phyloP scores from a whole-genome alignment of 2,329 filamentous ascomycete genomes.

The Clarireedia paspali region DNA sequence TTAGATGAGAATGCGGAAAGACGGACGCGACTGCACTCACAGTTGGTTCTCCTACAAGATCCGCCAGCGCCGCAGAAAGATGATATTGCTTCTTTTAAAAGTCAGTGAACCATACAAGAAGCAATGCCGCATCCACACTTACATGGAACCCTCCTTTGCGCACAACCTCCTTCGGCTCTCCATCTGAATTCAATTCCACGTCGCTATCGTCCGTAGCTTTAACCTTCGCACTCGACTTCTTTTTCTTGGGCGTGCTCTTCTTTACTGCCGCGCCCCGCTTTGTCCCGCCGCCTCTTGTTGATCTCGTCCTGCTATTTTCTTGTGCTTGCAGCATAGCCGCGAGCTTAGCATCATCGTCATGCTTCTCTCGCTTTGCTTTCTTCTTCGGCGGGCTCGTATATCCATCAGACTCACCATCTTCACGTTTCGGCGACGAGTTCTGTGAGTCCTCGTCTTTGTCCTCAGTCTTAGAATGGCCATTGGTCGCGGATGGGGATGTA shows the following conservation, averaged over 20 bases:
- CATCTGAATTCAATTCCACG: constrained; percentile 53
- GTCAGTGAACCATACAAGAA: not conserved
- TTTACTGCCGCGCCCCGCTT: constrained; percentile 45
- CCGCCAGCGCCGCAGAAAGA: constrained; percentile 61
- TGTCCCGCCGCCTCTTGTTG: constrained; percentile 65
- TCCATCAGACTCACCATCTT: constrained; percentile 13
- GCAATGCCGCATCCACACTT: constrained; percentile 26
- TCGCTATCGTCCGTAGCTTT: constrained; percentile 76
- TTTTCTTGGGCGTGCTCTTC: constrained; percentile 56
- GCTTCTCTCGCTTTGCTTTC: constrained; percentile 50
- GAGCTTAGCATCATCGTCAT: constrained; percentile 77
- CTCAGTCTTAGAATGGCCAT: constrained; percentile 3
- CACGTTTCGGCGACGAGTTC: not conserved
- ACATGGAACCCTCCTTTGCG: constrained; percentile 88
- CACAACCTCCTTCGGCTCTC: constrained; percentile 49
- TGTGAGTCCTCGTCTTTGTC: constrained; percentile 14
- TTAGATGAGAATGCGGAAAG: constrained; percentile 8
- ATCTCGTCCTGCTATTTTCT: constrained; percentile 65
- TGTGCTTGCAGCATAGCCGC: constrained; percentile 87
- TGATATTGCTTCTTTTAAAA: constrained; percentile 59
- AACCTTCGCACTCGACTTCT: constrained; percentile 71
- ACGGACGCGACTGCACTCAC: constrained; percentile 36
- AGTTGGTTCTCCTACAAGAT: constrained; percentile 61
- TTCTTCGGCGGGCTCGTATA: constrained; percentile 38
- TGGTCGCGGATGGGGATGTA: constrained; percentile 1